Evolutionary conservation across 495 filamentous ascomycete genomes (phyloP), one percentile per base, ranked within the genome.

Genomic region (Aspergillus carlsbadensis): DNA sequence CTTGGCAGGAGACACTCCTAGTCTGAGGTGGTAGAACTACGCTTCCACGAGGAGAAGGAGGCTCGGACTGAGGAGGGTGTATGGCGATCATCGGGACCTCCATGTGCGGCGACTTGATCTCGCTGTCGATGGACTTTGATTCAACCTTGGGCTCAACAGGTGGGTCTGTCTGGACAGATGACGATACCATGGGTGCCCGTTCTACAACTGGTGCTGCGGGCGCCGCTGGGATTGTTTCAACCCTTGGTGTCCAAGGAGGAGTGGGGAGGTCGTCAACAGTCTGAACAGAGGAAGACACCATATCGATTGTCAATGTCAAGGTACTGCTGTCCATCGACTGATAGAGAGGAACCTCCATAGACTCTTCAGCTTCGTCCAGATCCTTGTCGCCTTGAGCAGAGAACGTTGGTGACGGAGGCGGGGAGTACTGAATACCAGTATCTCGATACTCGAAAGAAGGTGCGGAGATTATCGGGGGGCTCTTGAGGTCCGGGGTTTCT

Each of bases 371-470:
- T 31, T 37, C 48, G 11, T 33, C 37, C 2, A 37, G 10, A 13
- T 14, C 18, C 11, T 6, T 50, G 35, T 61, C 59, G 22, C n/a
- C 41, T 22, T 42, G 51, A 8, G 48, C 35, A 17, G 70, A 58
- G n/a, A 81, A 48, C 41, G 72, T 76, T 6, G 90, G 90, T 15
- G 89, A 95, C 2, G 85, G 78, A 6, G 90, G 92, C 40, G 90
- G 91, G 40, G 92, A 90, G 62, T 80, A 91, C 68, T 96, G 92
- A 37, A 89, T 79, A 2, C 85, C 90, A n/a, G 80, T 79, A 67
- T 95, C 89, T 36, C 80, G 80, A 68, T 92, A 93, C 33, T 68
- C 61, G 10, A 65, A 57, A 50, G 60, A 18, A 10, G 46, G 26
- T 2, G 59, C 17, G 2, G 50, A 18, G 6, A 52, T 21, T 29